Evolutionary conservation across 208 protist species (phyloP), one percentile per base, ranked within the genome.

Genomic region (Trypanosoma melophagium): DNA sequence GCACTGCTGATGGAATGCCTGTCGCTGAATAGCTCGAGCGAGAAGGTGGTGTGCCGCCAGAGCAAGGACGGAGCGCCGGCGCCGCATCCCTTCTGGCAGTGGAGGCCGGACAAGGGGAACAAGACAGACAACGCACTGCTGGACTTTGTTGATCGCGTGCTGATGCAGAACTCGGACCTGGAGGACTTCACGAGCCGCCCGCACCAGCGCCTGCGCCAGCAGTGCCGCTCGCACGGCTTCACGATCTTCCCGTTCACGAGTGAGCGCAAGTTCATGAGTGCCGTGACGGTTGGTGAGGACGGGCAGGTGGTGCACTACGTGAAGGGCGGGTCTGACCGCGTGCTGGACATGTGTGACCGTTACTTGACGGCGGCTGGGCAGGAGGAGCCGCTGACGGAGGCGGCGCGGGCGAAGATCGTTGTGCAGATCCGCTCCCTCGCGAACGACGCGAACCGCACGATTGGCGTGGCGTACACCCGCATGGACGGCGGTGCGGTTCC

Each of bases 251-350:
- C 93, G 13, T 96, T 96, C 76, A 91, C 80, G 31, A 93, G 84
- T 59, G 81, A 91, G 64, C 90, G 84, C n/a, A 96, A 97, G 79
- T 79, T 81, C 44, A 96, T 96, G 93, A 92, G 80, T 50, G 78
- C 77, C 7, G 80, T 96, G 31, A 80, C 87, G 25, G 47, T 60
- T 2, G 66, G 79, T 41, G 69, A 53, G 38, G 74, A 85, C 50
- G 83, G 80, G 40, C 69, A 60, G 49, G 42, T 82, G 60, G 60
- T 88, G 47, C 85, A 92, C 42, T 80, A 96, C 56, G 79, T 93
- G 41, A 98, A 98, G 79, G 97, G 97, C 47, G 94, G 96, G 60
- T 84, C 92, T 3, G 97, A 98, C 73, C 83, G 87, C 24, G 73
- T 98, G 17, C 71, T 98, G 38, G 64, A 55, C 7, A 76, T 85